phyloP scores from a whole-genome alignment of 192 early-diverging fungal species.

The Coemansia reversa region DNA sequence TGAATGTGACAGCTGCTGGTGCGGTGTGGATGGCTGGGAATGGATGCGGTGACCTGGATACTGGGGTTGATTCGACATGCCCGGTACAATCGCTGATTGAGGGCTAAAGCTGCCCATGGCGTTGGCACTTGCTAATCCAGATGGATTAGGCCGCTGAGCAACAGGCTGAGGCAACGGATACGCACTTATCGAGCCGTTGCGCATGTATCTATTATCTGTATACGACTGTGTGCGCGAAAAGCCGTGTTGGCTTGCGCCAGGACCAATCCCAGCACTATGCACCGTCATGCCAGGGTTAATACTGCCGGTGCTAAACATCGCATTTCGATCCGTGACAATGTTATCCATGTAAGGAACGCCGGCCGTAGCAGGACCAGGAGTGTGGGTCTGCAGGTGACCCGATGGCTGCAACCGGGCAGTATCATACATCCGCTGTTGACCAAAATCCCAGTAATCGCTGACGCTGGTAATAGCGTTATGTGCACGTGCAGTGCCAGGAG shows the following conservation, averaged over 20 bases:
- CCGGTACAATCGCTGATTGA: slow-evolving; percentile 17
- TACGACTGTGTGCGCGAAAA: slow-evolving; percentile 43
- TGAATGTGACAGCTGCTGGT: slow-evolving; percentile 27
- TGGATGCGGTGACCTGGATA: slow-evolving; percentile 30
- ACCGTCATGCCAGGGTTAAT: slow-evolving; percentile 15
- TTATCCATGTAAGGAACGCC: slow-evolving; percentile 26
- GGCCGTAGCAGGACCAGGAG: slow-evolving; percentile 8
- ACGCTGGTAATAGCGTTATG: slow-evolving; percentile 24
- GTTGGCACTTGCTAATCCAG: slow-evolving; percentile 31
- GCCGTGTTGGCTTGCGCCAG: slow-evolving; percentile 18
- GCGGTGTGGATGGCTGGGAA: slow-evolving; percentile 44
- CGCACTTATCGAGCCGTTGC: slow-evolving; percentile 37
- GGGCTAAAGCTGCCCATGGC: slow-evolving; percentile 19
- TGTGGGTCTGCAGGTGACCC: slow-evolving; percentile 25
- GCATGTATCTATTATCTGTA: slow-evolving; percentile 35
- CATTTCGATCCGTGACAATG: slow-evolving; percentile 35
- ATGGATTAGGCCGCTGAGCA: slow-evolving; percentile 34
- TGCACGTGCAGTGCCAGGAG: slow-evolving; percentile 15
- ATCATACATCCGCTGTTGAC: slow-evolving; percentile 27
- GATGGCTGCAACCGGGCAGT: slow-evolving; percentile 20
- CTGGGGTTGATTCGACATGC: slow-evolving; percentile 15
- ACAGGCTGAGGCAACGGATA: slow-evolving; percentile 50
- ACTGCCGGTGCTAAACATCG: slow-evolving; percentile 21
- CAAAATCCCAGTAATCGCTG: slow-evolving; percentile 44
- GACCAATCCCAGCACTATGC: slow-evolving; percentile 25